Percentiles rank a stretch among this genome's conserved stretches.
phyloP scores from a whole-genome alignment of 768 basidiomycete species.

The Dentipellis fragilis region DNA sequence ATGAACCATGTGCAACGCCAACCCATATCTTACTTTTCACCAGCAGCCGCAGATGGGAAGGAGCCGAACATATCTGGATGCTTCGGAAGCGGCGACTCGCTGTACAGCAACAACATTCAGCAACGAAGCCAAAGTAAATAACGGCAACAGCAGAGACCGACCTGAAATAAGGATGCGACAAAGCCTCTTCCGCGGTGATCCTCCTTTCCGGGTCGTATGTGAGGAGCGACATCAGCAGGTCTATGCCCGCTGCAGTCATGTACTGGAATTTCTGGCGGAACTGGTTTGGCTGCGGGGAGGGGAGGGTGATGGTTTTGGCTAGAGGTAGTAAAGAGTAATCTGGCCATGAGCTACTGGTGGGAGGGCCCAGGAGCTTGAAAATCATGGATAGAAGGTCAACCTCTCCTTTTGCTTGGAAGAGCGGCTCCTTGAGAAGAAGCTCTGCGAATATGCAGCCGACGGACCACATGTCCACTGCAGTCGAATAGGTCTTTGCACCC shows the following conservation, averaged over 20 bases:
- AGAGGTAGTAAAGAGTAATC: slow-evolving; percentile 72
- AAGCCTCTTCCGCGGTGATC: slow-evolving; percentile 82
- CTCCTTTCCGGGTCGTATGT: slow-evolving; percentile 84
- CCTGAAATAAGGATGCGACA: slow-evolving; percentile 81
- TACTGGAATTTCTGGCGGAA: slow-evolving; percentile 83
- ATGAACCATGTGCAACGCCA: neutral
- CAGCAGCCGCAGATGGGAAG: slow-evolving; percentile 93
- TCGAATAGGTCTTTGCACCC: slow-evolving; percentile 88
- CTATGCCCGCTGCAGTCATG: slow-evolving; percentile 74
- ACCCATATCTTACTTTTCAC: slow-evolving; percentile 65
- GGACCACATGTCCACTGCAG: slow-evolving; percentile 96
- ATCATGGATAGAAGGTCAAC: slow-evolving; percentile 89
- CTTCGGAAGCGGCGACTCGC: slow-evolving; percentile 91
- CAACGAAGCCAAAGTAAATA: neutral
- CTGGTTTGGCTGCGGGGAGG: slow-evolving; percentile 62
- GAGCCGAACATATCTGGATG: slow-evolving; percentile 93
- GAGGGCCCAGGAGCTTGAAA: slow-evolving; percentile 91
- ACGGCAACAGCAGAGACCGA: neutral
- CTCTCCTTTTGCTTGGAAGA: slow-evolving; percentile 97
- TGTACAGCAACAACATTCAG: slow-evolving; percentile 20
- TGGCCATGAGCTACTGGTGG: slow-evolving; percentile 81
- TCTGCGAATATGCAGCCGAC: slow-evolving; percentile 99
- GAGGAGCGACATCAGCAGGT: slow-evolving; percentile 72
- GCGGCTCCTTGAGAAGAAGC: slow-evolving; percentile 85
- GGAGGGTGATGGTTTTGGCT: slow-evolving; percentile 67